These are phyloP conservation scores for Inonotus obliquus DNA, from an alignment of 1,284 basidiomycete genomes.

Conservation along the genomic window DNA sequence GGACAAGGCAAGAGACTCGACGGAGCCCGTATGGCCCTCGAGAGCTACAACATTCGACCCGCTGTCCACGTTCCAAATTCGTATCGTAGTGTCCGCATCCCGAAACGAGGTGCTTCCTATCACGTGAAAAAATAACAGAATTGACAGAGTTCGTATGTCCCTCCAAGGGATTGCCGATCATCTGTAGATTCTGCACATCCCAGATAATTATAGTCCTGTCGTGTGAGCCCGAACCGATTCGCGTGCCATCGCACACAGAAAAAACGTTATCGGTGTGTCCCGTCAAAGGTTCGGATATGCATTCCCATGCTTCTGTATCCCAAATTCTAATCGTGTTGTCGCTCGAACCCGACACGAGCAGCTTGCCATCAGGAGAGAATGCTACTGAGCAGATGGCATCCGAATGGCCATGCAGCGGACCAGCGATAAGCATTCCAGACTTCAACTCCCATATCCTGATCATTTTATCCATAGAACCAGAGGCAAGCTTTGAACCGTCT, in stretches of 20 bases:
- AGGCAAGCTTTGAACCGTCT: conserved; percentile 4
- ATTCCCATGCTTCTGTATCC: neutral
- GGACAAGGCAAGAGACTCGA: conserved; percentile 1
- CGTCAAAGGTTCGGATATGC: neutral
- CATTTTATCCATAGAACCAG: conserved; percentile 8
- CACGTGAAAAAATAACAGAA: neutral
- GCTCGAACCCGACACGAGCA: neutral
- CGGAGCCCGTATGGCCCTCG: neutral
- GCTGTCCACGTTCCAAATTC: neutral
- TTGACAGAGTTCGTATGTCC: neutral
- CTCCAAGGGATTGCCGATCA: neutral
- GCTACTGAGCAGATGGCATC: neutral
- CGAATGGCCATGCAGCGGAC: neutral
- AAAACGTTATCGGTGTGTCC: neutral
- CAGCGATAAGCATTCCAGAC: neutral
- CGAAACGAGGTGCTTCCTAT: neutral
- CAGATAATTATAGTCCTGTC: neutral
- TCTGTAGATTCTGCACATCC: neutral
- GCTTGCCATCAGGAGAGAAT: neutral
- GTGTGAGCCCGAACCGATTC: neutral
- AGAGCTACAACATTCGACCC: neutral
- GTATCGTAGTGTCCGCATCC: neutral
- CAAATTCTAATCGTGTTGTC: neutral
- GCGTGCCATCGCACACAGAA: neutral
- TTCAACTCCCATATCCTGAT: conserved; percentile 7